Evolutionary conservation across 2,329 filamentous ascomycete genomes (phyloP), one percentile per base, ranked within the genome.

Genomic region (Colletotrichum neosansevieriae): DNA sequence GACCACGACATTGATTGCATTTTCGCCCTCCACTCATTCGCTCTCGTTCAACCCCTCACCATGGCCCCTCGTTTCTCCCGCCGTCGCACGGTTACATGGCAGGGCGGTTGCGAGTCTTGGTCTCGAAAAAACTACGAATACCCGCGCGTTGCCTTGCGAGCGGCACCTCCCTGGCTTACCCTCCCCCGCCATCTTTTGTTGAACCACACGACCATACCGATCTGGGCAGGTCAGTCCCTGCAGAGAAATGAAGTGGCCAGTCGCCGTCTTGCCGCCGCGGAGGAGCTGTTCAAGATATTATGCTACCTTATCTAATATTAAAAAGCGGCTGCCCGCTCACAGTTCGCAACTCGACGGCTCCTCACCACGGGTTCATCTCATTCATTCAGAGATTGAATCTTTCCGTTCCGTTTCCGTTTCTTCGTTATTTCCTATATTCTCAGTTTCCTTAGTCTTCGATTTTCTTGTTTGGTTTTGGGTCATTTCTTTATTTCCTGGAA

Each of bases 361-460:
- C 15, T 34, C 40, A 29, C 32, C 38, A 24, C 38, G 38, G 36
- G 57, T 53, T 66, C 44, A 49, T 69, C 38, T 66, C 40, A 47
- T 49, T 58, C 54, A 58, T 66, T 29, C 21, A 53, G 51, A 54
- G 61, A 63, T 51, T 45, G 54, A 29, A 24, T 32, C 54, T 63
- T 70, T 71, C 71, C 45, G 70, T 72, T 62, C 47, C 53, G 49
- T 71, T 71, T 62, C 36, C 45, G 36, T 67, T 64, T 67, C 44
- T 57, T 66, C 34, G 40, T 65, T 61, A 29, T 58, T 65, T 67
- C 58, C 29, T 65, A 50, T 42, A 40, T 57, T 51, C 29, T 29
- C 13, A 12, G 34, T 70, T 68, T 63, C 53, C 29, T 67, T 70
- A 42, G 34, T 59, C 59, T 49, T 51, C 24, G 53, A 45, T 17